Percentiles rank a stretch among this genome's conserved stretches.
phyloP scores from a whole-genome alignment of 2,329 filamentous ascomycete genomes.

The Neurospora sp. region DNA sequence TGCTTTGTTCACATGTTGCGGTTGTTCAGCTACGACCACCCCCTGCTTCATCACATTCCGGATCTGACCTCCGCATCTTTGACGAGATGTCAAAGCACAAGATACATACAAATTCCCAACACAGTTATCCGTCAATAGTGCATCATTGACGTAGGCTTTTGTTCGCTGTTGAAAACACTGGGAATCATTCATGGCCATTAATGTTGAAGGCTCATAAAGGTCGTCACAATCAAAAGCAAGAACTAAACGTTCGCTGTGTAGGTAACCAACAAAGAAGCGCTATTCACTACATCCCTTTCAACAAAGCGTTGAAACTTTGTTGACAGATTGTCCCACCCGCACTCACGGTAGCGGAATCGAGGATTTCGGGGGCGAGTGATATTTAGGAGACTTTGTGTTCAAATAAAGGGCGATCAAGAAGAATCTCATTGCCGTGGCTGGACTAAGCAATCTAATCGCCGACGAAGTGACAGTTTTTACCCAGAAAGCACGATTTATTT shows the following conservation, averaged over 20 bases:
- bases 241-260: not conserved
- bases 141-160: not conserved
- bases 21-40: not conserved
- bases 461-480: not conserved
- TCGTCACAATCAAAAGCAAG: not conserved
- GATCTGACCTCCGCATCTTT: not conserved
- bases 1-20: not conserved
- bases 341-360: too few species aligned
- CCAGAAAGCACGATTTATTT: not conserved
- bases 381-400: not conserved
- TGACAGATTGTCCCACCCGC: not conserved
- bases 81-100: not conserved
- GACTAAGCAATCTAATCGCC: not conserved
- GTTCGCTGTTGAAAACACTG: not conserved
- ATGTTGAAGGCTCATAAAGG: not conserved
- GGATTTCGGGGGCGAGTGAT: not conserved
- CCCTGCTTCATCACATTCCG: not conserved
- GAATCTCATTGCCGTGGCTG: not conserved
- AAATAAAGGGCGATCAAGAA: not conserved
- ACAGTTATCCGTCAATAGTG: not conserved
- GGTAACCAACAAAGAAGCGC: too few species aligned
- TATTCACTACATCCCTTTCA: too few species aligned
- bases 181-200: not conserved
- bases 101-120: not conserved
- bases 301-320: not conserved